Evolutionary conservation across 1,139 yeast species (phyloP).

Genomic region (Pichia norvegensis): DNA sequence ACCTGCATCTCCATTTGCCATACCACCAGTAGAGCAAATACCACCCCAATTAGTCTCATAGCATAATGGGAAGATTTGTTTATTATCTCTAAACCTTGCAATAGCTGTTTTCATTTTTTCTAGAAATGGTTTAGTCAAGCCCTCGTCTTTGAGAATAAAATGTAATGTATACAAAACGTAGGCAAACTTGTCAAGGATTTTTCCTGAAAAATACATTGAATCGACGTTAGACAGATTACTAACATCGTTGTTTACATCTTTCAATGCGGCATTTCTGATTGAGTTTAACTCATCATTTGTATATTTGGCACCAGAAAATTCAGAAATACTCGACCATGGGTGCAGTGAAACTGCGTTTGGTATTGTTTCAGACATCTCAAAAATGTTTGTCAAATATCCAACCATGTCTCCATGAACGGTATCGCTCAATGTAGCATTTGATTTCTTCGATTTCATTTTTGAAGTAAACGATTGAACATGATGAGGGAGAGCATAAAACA

Average conservation of each 20-base stretch:
- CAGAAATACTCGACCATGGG: constrained; percentile 9
- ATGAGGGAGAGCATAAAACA: constrained; percentile 58
- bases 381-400: constrained; percentile 45
- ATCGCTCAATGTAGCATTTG: constrained; percentile 47
- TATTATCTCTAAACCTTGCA: constrained; percentile 49
- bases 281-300: constrained; percentile 45
- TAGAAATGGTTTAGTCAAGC: constrained; percentile 39
- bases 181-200: constrained; percentile 66
- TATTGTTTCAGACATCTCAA: constrained; percentile 46
- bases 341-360: constrained; percentile 40
- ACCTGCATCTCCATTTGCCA: constrained; percentile 38
- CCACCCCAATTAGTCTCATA: constrained; percentile 72
- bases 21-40: constrained; percentile 57
- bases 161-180: constrained; percentile 58
- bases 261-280: constrained; percentile 45
- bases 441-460: constrained; percentile 28
- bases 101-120: constrained; percentile 52
- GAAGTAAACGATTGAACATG: constrained; percentile 46
- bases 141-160: constrained; percentile 43
- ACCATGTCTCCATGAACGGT: constrained; percentile 63
- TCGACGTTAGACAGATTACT: constrained; percentile 55
- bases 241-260: constrained; percentile 49
- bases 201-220: constrained; percentile 72
- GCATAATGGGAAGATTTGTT: constrained; percentile 52
- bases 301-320: constrained; percentile 34